phyloP scores from a whole-genome alignment of 2,329 filamentous ascomycete genomes.

The Verticillium nubilum region DNA sequence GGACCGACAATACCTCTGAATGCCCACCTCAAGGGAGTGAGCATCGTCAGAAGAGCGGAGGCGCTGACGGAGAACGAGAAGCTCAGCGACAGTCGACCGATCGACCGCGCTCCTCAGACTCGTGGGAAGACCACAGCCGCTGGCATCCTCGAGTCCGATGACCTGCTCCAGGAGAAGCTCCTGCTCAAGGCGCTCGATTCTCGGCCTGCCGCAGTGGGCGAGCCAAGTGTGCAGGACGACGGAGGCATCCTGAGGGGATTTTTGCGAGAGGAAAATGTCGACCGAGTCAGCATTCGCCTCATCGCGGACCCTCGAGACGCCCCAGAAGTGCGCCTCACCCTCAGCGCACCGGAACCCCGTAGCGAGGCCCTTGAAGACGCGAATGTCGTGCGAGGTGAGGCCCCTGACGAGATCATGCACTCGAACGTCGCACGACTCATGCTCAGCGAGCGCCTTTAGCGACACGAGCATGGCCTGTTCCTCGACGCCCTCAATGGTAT shows the following conservation, averaged over 20 bases:
- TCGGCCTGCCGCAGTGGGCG: slow-evolving; percentile 26
- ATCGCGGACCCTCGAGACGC: slow-evolving; percentile 17
- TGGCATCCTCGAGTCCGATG: slow-evolving; percentile 1
- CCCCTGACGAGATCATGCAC: slow-evolving; percentile 20
- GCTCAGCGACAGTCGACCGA: slow-evolving; percentile 21
- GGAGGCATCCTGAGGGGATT: slow-evolving; percentile 20
- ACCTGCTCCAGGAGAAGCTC: slow-evolving; percentile 20
- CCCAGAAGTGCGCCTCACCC: slow-evolving; percentile 26
- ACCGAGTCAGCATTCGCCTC: slow-evolving; percentile 12
- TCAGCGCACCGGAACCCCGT: slow-evolving; percentile 27
- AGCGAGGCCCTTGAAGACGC: slow-evolving; percentile 26
- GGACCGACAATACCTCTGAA: slow-evolving; percentile 16
- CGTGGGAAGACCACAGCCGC: slow-evolving; percentile 9
- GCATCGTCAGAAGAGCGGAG: slow-evolving; percentile 17
- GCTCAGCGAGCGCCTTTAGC: slow-evolving; percentile 14
- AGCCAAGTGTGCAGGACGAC: slow-evolving; percentile 27
- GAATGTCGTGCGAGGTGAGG: slow-evolving; percentile 17
- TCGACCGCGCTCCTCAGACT: slow-evolving; percentile 22
- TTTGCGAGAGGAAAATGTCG: slow-evolving; percentile 29
- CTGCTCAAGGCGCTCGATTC: slow-evolving; percentile 24
- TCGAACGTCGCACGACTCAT: slow-evolving; percentile 12
- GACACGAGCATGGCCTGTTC: slow-evolving; percentile 18
- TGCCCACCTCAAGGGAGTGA: slow-evolving; percentile 17
- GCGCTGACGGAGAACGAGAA: slow-evolving; percentile 23
- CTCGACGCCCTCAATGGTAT: slow-evolving; percentile 20